phyloP scores from a whole-genome alignment of 441 rosid genomes.

The Mallotus repandus region DNA sequence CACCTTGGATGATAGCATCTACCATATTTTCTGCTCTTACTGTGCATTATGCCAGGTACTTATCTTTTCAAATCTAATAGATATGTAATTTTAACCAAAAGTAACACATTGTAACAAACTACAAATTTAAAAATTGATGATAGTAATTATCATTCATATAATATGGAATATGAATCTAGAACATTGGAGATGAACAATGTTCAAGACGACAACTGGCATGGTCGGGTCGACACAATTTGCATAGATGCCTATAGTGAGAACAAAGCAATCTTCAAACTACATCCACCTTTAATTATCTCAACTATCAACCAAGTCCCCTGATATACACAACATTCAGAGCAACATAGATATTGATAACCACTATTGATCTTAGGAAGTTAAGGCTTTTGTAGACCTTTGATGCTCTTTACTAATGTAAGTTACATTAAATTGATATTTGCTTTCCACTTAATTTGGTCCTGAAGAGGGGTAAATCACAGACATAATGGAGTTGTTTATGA shows the following conservation, averaged over 20 bases:
- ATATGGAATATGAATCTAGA: slow-evolving; percentile 63
- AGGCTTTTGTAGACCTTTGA: not conserved
- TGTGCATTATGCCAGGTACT: slow-evolving; percentile 80
- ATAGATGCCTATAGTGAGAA: slow-evolving; percentile 54
- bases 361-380: slow-evolving; percentile 14
- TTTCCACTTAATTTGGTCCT: slow-evolving; percentile 5
- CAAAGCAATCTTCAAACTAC: slow-evolving; percentile 47
- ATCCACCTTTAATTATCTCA: slow-evolving; percentile 42
- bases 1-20: slow-evolving; percentile 65
- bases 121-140: not conserved
- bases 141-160: not conserved
- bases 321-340: slow-evolving; percentile 35
- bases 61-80: slow-evolving; percentile 6
- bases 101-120: too few relatives aligned
- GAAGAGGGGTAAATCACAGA: slow-evolving; percentile 13
- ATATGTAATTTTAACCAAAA: not conserved
- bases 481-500: not conserved
- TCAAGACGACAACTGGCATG: slow-evolving; percentile 92
- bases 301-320: slow-evolving; percentile 43
- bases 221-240: slow-evolving; percentile 86
- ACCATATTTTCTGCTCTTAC: slow-evolving; percentile 70
- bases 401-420: not conserved
- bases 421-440: not conserved
- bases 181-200: slow-evolving; percentile 96
- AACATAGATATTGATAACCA: slow-evolving; percentile 11